phyloP scores from a whole-genome alignment of 164 flowering plant genomes.

The Macadamia integrifolia region DNA sequence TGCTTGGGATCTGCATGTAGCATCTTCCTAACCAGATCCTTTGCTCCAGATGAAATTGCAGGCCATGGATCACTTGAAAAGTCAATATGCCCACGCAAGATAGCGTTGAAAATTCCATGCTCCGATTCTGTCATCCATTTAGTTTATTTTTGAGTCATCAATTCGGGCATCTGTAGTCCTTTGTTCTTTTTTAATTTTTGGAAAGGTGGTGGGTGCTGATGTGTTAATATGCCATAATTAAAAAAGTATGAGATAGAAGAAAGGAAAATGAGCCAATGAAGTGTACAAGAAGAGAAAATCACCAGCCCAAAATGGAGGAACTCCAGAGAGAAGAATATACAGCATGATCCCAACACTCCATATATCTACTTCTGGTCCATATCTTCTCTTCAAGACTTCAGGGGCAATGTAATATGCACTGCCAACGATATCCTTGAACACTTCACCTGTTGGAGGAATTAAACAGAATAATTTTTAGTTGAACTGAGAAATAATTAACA shows the following conservation, averaged over 20 bases:
- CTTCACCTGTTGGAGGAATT: conserved; percentile 43
- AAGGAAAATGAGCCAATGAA: not conserved
- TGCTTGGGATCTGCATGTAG: conserved; percentile 72
- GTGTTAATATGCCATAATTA: not conserved
- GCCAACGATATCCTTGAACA: conserved; percentile 69
- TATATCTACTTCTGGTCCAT: conserved; percentile 82
- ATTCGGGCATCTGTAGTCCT: not conserved
- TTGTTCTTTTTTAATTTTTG: not conserved
- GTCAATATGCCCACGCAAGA: conserved; percentile 65
- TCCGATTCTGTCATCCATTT: conserved; percentile 54
- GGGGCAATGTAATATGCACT: conserved; percentile 94
- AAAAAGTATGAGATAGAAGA: not conserved
- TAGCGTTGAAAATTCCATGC: conserved; percentile 83
- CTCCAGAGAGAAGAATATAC: conserved; percentile 70
- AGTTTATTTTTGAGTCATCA: not conserved
- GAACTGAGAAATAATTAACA: not conserved
- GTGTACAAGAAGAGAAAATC: not conserved
- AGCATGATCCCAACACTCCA: conserved; percentile 88
- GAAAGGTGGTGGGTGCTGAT: not conserved
- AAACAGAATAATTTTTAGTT: not conserved
- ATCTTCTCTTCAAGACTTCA: conserved; percentile 70
- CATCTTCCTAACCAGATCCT: conserved; percentile 86
- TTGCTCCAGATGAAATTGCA: conserved; percentile 64
- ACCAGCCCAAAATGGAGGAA: conserved; percentile 95
- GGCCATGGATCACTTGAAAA: conserved; percentile 90